phyloP scores from a whole-genome alignment of 2,329 filamentous ascomycete genomes.

The Trichoderma pleuroti region DNA sequence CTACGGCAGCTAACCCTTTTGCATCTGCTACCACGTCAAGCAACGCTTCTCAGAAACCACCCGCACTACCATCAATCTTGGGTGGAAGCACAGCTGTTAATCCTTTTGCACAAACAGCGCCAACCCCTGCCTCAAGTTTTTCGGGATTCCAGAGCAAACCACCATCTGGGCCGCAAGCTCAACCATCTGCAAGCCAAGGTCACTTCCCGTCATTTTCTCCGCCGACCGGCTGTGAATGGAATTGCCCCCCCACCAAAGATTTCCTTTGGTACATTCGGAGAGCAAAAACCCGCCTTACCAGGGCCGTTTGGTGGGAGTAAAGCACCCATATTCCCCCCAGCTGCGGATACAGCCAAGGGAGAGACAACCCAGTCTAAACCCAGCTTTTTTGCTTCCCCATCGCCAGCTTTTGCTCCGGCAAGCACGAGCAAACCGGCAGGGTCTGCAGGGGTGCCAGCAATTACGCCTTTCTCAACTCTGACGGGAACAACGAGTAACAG shows the following conservation, averaged over 20 bases:
- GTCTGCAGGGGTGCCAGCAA: not conserved
- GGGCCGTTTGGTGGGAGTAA: not conserved
- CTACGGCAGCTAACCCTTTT: constrained; percentile 15
- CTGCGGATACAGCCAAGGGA: not conserved
- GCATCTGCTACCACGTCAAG: not conserved
- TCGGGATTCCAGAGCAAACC: constrained; percentile 1
- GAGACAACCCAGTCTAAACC: not conserved
- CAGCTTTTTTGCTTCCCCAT: constrained; percentile 23
- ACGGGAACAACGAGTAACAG: not conserved
- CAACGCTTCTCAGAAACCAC: not conserved
- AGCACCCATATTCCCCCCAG: not conserved
- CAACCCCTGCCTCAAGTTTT: not conserved
- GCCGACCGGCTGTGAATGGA: constrained; percentile 22
- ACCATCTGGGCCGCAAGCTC: not conserved
- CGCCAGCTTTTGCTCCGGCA: not conserved
- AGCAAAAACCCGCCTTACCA: not conserved
- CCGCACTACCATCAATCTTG: not conserved
- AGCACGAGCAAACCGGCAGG: not conserved
- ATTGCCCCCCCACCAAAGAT: constrained; percentile 6
- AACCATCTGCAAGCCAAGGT: constrained; percentile 20
- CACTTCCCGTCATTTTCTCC: constrained; percentile 24
- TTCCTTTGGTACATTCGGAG: not conserved
- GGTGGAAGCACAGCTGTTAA: not conserved
- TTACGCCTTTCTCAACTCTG: not conserved
- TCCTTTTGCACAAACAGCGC: constrained; percentile 9